Percentiles rank a stretch among this genome's conserved stretches.
Evolutionary conservation across 805 yeast genomes (phyloP).

Genomic region (Kazachstania bromeliacearum): DNA sequence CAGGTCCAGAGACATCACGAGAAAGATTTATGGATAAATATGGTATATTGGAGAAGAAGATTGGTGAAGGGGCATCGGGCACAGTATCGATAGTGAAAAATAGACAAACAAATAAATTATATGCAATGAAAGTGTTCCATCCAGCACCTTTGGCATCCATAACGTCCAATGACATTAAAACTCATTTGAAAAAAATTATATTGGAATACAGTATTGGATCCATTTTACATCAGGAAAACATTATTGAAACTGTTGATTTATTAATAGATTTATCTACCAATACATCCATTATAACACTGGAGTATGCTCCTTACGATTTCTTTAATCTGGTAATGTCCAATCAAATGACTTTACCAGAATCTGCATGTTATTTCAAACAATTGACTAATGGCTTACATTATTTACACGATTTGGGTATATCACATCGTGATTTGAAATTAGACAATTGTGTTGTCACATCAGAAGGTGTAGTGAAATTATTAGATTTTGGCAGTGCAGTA

Average conservation of each 20-base stretch:
- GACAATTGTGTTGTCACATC: conserved; percentile 84
- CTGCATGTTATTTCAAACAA: conserved; percentile 76
- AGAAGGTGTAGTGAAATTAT: conserved; percentile 70
- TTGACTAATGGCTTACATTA: conserved; percentile 65
- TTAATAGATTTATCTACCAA: conserved; percentile 18
- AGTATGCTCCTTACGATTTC: conserved; percentile 84
- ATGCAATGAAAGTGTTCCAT: conserved; percentile 76
- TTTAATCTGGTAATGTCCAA: conserved; percentile 91
- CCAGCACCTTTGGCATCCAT: not conserved
- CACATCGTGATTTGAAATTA: conserved; percentile 85
- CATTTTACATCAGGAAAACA: conserved; percentile 64
- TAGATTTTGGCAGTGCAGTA: conserved; percentile 91
- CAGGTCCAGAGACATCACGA: not conserved
- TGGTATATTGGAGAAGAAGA: conserved; percentile 60
- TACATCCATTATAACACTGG: conserved; percentile 68
- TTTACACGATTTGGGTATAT: conserved; percentile 73
- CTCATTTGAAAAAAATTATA: conserved; percentile 64
- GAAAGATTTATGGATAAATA: conserved; percentile 47
- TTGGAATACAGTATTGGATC: conserved; percentile 80
- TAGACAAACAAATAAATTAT: conserved; percentile 46
- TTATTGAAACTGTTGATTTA: conserved; percentile 74
- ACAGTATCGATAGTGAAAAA: conserved; percentile 73
- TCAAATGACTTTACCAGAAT: conserved; percentile 58
- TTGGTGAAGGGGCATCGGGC: conserved; percentile 94
- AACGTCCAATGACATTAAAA: conserved; percentile 31